Conservation (phyloP, 2,329 filamentous ascomycete genomes). For the Aschersonia sp. region DNA sequence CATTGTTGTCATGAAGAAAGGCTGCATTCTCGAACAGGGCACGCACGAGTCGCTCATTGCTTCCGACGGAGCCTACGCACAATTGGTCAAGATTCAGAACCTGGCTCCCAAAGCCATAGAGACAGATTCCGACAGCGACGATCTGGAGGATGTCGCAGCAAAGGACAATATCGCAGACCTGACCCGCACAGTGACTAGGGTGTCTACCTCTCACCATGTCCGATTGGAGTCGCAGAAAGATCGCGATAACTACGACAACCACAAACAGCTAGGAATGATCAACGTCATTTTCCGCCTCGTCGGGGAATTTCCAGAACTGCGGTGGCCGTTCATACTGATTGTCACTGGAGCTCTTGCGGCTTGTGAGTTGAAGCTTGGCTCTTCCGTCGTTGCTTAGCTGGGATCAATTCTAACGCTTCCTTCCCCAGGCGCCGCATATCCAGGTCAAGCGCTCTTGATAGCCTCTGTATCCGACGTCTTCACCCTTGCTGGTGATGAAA, state of each 20-base stretch:
- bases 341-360: conserved; percentile 14
- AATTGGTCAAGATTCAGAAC: conserved; percentile 1
- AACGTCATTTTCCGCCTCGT: conserved; percentile 18
- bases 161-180: conserved; percentile 7
- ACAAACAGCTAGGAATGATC: conserved; percentile 16
- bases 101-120: background rate
- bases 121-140: background rate
- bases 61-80: conserved; percentile 7
- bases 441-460: conserved; percentile 28
- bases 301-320: conserved; percentile 21
- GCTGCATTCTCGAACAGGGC: conserved; percentile 45
- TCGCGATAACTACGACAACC: conserved; percentile 20
- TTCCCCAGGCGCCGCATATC: conserved; percentile 19
- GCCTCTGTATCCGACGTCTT: conserved; percentile 27
- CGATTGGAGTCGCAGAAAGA: conserved; percentile 19
- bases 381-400: too few species aligned
- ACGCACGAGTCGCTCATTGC: conserved; percentile 42
- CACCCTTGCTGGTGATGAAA: conserved; percentile 14
- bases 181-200: conserved; percentile 16
- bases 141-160: background rate
- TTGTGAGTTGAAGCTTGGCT: conserved; percentile 6
- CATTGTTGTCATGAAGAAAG: conserved; percentile 49
- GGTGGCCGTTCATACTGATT: conserved; percentile 19
- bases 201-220: conserved; percentile 14
- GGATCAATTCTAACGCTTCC: too few species aligned